A percentile compares a stretch with the other conserved stretches of the same genome.
Evolutionary conservation across 2,329 filamentous ascomycete genomes (phyloP).

Genomic region (Aspergillus fijiensis): DNA sequence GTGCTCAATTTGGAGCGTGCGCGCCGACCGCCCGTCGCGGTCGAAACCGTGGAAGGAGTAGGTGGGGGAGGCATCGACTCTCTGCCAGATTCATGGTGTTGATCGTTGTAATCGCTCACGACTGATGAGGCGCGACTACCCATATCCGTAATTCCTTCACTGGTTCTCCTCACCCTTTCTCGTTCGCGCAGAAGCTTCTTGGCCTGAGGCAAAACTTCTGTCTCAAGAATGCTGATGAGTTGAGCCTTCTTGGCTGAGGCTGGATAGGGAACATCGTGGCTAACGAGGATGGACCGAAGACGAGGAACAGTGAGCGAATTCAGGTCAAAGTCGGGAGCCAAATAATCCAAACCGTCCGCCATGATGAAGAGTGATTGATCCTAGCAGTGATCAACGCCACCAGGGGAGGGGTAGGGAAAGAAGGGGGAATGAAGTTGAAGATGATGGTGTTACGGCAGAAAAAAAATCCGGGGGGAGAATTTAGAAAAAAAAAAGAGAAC

Average conservation of each 20-base stretch:
- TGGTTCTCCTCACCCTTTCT: conserved; percentile 78
- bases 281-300: conserved; percentile 85
- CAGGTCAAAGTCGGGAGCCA: conserved; percentile 83
- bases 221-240: conserved; percentile 79
- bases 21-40: conserved; percentile 56
- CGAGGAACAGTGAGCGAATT: conserved; percentile 79
- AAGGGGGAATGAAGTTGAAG: background rate
- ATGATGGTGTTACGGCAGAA: background rate
- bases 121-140: conserved; percentile 65
- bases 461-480: background rate
- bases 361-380: conserved; percentile 25
- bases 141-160: conserved; percentile 74
- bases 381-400: conserved; percentile 6
- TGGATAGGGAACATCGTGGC: conserved; percentile 81
- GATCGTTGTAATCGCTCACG: conserved; percentile 60
- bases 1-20: conserved; percentile 51
- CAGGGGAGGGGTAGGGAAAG: background rate
- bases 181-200: conserved; percentile 72
- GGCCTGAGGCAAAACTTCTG: conserved; percentile 74
- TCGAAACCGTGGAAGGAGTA: conserved; percentile 49
- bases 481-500: too few relatives aligned
- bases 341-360: conserved; percentile 71
- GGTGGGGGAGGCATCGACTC: conserved; percentile 50
- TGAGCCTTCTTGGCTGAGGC: conserved; percentile 89
- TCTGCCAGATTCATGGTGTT: conserved; percentile 55